Base-by-base conservation (phyloP, 1,139 yeast genomes). In the Suhomyces guaymorum region DNA sequence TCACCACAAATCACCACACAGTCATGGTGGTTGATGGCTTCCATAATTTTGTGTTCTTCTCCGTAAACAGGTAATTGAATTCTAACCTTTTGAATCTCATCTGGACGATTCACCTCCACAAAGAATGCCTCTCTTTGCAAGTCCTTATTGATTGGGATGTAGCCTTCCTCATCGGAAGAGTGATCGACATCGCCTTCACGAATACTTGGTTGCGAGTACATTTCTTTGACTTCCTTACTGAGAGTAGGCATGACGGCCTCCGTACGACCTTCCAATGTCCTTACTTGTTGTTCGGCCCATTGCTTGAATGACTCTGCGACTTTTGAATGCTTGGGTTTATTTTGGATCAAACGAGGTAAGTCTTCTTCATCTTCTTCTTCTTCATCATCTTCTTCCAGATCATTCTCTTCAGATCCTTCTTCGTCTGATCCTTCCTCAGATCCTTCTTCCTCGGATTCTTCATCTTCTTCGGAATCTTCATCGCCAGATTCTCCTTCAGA, bases 41-140 rank as follows among this genome's bases (percentile, higher is more conserved):
- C 99, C 97, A 94, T 89, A 32, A 94, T 86, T 38, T 80, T 70
- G 54, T 88, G 96, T 53, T 94, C 99, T 59, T 89, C 96, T 7
- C 83, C 82, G 44, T 78, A 87, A 1, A 92, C 97, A 0, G 99
- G 99, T 15, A 94, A 68, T 35, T 80, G 73, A 55, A 80, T 64
- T 46, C 98, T 71, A 26, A 72, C 72, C 24, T 66, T 59, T 52
- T 88, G 95, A 15, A 90, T 75, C 22, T 75, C 80, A 0, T 73
- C 77, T 1, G 78, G 50, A 47, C 98, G 73, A 7, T 70, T 66
- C 0, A 92, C 84, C 12, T 77, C 68, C 9, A 89, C 92, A 42
- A 66, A 85, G 39, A 76, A 77, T 0, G 94, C 81, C 41, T 80
- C 75, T 48, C 96, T 67, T 26, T 73, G 59, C 13, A 79, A 61